A percentile compares a stretch with the other conserved stretches of the same genome.
Conservation (phyloP, 2,329 filamentous ascomycete species). For the Berkeleyomyces rouxiae region DNA sequence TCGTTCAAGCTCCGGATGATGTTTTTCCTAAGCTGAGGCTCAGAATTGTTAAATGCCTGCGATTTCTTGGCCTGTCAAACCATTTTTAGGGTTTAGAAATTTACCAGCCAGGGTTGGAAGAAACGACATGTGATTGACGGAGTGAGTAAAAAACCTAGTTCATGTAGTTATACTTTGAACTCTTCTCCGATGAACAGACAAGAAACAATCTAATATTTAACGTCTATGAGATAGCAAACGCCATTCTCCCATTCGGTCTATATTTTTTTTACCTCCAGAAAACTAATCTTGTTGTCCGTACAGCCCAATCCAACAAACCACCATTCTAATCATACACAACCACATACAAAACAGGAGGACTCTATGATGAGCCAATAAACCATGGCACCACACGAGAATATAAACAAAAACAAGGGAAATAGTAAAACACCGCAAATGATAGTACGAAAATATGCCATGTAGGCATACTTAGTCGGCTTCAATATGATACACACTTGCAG, state of each 20-base stretch:
- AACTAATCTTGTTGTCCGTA: not conserved
- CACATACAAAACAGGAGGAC: not conserved
- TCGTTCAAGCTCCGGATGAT: no score
- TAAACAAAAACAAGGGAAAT: not conserved
- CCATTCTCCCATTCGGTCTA: not conserved
- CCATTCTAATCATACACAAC: not conserved
- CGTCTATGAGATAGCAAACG: not conserved
- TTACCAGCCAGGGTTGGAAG: no score
- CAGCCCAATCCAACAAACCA: not conserved
- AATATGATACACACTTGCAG: conserved; percentile 14
- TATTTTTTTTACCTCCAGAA: not conserved
- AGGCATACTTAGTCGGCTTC: conserved; percentile 5
- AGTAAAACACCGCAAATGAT: not conserved
- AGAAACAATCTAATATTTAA: not conserved
- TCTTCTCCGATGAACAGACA: not conserved
- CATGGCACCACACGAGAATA: not conserved
- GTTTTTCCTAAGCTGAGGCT: no score
- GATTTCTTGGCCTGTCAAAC: no score
- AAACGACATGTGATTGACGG: no score
- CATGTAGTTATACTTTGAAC: no score
- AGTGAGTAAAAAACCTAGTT: no score
- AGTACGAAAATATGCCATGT: not conserved
- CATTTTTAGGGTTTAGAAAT: no score
- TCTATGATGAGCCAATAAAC: not conserved
- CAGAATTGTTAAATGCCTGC: no score